Evolutionary conservation across 768 basidiomycete species (phyloP), one percentile per base, ranked within the genome.

Genomic region (Russula vinacea): DNA sequence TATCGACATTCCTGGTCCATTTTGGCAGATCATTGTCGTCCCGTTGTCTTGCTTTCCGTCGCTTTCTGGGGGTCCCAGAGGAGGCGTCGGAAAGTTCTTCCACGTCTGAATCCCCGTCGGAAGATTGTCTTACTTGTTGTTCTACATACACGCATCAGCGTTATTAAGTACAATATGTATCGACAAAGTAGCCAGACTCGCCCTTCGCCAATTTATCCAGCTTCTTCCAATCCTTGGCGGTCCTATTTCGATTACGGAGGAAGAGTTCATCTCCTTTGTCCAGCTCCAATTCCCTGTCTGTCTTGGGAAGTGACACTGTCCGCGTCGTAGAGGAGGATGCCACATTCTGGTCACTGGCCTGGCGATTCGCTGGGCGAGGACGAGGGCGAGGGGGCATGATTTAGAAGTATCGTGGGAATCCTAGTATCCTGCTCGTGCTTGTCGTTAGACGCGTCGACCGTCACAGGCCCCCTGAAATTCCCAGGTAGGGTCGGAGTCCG

Each of bases 261-360:
- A 91, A 92, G 73, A 83, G 77, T 17, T 82, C 83, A 72, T 92
- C 89, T 56, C 83, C 83, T 62, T 90, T 86, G 13, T 81, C 72
- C 24, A 77, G 74, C 54, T 75, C 73, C 22, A 73, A 50, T 52
- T 45, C 67, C 19, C 61, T 67, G 45, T 60, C 64, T 39, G 58
- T 57, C 57, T 67, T 60, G 13, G 42, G 29, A 24, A 69, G 62
- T 10, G 64, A 47, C 14, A 54, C 50, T 33, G 40, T 45, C 16
- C 65, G n/a, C 19, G 29, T 35, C n/a, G 45, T 64, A 9, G 58
- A 60, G 37, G 69, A 56, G 16, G 57, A 54, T 4, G 68, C 53
- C 10, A 62, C 64, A 16, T 64, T 62, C 22, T 68, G 50, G 29
- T 54, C 62, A 55, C 44, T 57, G 16, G 53, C 57, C 40, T 59